Percentiles rank a stretch among this genome's conserved stretches.
Evolutionary conservation across 805 yeast genomes (phyloP).

Genomic region (Yamadazyma scolyti): DNA sequence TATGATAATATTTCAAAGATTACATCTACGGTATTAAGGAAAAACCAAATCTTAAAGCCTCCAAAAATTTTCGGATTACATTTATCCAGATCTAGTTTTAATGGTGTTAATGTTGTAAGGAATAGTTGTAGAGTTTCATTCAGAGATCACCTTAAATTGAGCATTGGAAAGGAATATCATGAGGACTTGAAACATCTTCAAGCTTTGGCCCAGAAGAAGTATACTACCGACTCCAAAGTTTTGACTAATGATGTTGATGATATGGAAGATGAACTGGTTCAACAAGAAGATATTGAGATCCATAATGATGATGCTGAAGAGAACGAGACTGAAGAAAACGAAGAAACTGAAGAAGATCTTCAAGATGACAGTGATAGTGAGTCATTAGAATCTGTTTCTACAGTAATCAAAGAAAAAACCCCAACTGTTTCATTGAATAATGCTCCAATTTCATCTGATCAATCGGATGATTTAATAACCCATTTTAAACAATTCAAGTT

Average conservation of each 20-base stretch:
- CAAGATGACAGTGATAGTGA: slow-evolving; percentile 17
- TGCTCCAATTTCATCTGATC: slow-evolving; percentile 37
- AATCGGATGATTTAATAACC: slow-evolving; percentile 28
- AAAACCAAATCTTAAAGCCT: slow-evolving; percentile 54
- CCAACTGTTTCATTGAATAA: slow-evolving; percentile 23
- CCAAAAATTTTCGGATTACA: slow-evolving; percentile 80
- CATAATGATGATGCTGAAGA: slow-evolving; percentile 22
- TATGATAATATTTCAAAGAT: slow-evolving; percentile 44
- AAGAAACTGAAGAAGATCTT: slow-evolving; percentile 16
- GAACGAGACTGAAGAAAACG: slow-evolving; percentile 15
- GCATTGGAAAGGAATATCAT: slow-evolving; percentile 42
- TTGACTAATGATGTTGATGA: slow-evolving; percentile 27
- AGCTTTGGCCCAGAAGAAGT: slow-evolving; percentile 13
- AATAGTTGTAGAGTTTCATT: slow-evolving; percentile 72
- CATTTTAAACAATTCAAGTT: slow-evolving; percentile 37
- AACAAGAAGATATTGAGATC: slow-evolving; percentile 35
- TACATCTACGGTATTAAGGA: slow-evolving; percentile 65
- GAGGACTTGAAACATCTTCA: slow-evolving; percentile 35
- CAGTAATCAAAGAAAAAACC: slow-evolving; percentile 14
- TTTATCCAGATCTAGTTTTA: slow-evolving; percentile 76
- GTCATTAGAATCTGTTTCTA: slow-evolving; percentile 14
- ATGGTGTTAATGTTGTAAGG: slow-evolving; percentile 63
- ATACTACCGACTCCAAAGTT: slow-evolving; percentile 16
- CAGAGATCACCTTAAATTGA: slow-evolving; percentile 49
- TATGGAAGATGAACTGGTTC: slow-evolving; percentile 30